A percentile compares a stretch with the other conserved stretches of the same genome.
These are phyloP conservation scores for Cercophora scortea DNA, from an alignment of 495 filamentous ascomycete species.

Conservation along the genomic window DNA sequence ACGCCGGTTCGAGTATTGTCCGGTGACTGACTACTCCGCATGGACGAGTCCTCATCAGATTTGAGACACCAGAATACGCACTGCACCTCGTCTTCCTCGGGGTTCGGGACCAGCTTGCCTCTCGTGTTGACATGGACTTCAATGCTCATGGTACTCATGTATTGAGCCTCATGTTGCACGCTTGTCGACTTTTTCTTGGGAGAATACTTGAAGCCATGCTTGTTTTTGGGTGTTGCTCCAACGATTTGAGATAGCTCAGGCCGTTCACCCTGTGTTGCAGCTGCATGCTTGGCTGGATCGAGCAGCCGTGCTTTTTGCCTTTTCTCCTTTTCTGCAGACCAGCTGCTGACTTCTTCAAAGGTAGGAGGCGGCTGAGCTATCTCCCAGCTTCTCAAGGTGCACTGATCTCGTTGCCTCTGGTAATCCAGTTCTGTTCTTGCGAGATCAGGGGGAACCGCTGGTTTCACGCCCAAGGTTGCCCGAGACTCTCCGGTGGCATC, in stretches of 20 bases:
- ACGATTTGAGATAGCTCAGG: constrained; percentile 74
- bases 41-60: constrained; percentile 51
- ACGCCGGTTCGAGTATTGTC: constrained; percentile 49
- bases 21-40: constrained; percentile 17
- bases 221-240: constrained; percentile 79
- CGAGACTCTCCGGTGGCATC: constrained; percentile 53
- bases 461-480: constrained; percentile 49
- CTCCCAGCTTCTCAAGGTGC: constrained; percentile 57
- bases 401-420: constrained; percentile 40
- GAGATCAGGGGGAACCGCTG: constrained; percentile 35
- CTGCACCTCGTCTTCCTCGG: constrained; percentile 81
- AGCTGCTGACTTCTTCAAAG: constrained; percentile 59
- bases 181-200: constrained; percentile 68
- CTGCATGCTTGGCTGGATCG: constrained; percentile 36
- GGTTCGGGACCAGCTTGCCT: constrained; percentile 72
- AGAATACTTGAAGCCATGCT: constrained; percentile 78
- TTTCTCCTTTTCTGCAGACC: constrained; percentile 45
- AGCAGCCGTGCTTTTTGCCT: constrained; percentile 23
- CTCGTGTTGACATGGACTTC: constrained; percentile 93
- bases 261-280: constrained; percentile 34
- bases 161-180: constrained; percentile 78
- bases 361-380: constrained; percentile 60
- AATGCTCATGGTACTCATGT: constrained; percentile 94
- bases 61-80: constrained; percentile 88
- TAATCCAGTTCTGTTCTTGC: constrained; percentile 42